These are phyloP conservation scores for Vanderwaltozyma yarrowii DNA, from an alignment of 805 yeast genomes.

Conservation along the genomic window DNA sequence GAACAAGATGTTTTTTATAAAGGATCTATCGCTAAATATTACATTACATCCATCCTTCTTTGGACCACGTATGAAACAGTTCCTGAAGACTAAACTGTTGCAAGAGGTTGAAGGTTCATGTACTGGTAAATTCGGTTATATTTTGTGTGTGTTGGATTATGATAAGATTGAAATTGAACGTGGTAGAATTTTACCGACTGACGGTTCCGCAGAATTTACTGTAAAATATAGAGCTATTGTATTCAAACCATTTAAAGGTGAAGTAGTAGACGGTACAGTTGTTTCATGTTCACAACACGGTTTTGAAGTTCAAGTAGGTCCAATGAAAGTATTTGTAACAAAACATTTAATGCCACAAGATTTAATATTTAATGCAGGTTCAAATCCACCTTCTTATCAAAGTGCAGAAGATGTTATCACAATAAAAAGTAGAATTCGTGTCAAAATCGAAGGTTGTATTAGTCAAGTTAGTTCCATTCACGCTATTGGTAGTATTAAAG, in stretches of 20 bases:
- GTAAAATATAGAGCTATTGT: conserved; percentile 95
- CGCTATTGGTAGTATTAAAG: conserved; percentile 96
- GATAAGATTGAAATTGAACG: conserved; percentile 92
- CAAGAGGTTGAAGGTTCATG: conserved; percentile 98
- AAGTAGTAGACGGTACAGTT: conserved; percentile 94
- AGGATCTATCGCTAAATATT: conserved; percentile 83
- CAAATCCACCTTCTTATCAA: conserved; percentile 97
- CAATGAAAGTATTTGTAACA: conserved; percentile 86
- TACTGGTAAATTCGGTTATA: conserved; percentile 97
- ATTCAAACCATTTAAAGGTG: conserved; percentile 98
- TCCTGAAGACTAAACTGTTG: conserved; percentile 74
- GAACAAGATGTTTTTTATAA: conserved; percentile 37
- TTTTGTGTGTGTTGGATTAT: conserved; percentile 89
- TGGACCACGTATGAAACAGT: conserved; percentile 97
- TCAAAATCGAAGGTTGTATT: conserved; percentile 93
- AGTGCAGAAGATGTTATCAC: conserved; percentile 91
- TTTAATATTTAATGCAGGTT: conserved; percentile 86
- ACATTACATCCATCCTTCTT: conserved; percentile 96
- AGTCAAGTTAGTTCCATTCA: conserved; percentile 95
- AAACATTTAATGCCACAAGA: conserved; percentile 92
- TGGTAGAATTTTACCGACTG: conserved; percentile 82
- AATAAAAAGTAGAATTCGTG: conserved; percentile 86
- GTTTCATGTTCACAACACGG: conserved; percentile 92
- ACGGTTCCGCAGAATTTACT: conserved; percentile 92
- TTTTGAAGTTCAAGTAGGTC: conserved; percentile 96